Percentiles rank a stretch among this genome's conserved stretches.
These are phyloP conservation scores for Volvox carteri DNA, from an alignment of 163 green algal genomes.

Conservation along the genomic window DNA sequence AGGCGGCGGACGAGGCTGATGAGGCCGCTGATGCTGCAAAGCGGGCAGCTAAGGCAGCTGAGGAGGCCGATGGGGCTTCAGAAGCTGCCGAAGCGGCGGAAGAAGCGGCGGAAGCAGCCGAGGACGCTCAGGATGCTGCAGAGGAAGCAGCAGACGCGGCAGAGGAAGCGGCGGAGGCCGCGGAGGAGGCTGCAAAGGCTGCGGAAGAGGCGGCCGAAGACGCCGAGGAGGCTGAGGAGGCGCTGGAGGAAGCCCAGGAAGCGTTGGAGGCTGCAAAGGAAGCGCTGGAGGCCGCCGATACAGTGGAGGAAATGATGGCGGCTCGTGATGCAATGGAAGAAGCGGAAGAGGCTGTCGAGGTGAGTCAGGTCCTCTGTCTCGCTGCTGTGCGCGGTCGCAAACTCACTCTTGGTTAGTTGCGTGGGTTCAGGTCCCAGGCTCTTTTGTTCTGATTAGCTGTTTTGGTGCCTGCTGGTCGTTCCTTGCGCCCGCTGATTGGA, in stretches of 20 bases:
- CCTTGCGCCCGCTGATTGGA: too few relatives aligned
- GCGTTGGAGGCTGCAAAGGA: neutral
- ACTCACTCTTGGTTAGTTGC: too few relatives aligned
- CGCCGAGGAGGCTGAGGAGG: neutral
- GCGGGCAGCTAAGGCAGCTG: neutral
- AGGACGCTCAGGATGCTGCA: neutral
- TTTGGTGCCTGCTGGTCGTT: too few relatives aligned
- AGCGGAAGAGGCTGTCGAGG: neutral
- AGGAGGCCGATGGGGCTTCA: neutral
- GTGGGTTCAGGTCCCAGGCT: too few relatives aligned
- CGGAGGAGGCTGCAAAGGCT: neutral
- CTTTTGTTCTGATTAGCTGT: too few relatives aligned
- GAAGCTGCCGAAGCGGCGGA: neutral
- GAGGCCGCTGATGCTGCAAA: neutral
- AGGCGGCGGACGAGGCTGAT: neutral
- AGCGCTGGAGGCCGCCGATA: neutral
- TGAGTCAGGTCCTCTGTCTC: too few relatives aligned
- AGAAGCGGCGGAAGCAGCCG: neutral
- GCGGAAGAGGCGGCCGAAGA: neutral
- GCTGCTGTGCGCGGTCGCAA: too few relatives aligned
- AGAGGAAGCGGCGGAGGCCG: neutral
- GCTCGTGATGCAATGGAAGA: neutral
- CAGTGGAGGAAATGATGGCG: neutral
- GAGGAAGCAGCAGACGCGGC: neutral
- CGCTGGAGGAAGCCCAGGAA: neutral